phyloP scores from a whole-genome alignment of 179 eudicot genomes.

The Spergularia azorica region DNA sequence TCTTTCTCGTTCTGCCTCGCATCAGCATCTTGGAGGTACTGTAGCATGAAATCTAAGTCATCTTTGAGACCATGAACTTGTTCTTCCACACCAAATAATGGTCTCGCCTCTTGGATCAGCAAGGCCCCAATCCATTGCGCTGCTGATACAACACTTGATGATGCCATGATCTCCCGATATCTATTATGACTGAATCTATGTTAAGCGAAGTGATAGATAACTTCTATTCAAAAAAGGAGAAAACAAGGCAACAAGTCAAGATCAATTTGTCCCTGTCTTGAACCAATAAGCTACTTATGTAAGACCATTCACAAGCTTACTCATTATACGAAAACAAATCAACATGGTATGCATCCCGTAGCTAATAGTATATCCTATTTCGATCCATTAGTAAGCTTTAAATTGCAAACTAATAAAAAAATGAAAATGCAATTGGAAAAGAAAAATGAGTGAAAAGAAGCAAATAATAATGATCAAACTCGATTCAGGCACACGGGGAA shows the following conservation, averaged over 20 bases:
- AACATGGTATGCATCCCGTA: too few species aligned
- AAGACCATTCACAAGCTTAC: slow-evolving; percentile 3
- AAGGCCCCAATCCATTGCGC: slow-evolving; percentile 20
- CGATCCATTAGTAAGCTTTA: too few species aligned
- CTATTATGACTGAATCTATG: too few species aligned
- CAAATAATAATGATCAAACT: too few species aligned
- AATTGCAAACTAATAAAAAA: too few species aligned
- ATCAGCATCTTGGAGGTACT: slow-evolving; percentile 32
- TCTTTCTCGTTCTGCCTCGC: slow-evolving; percentile 4
- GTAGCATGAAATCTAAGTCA: slow-evolving; percentile 16
- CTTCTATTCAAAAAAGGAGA: too few species aligned
- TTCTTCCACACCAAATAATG: slow-evolving; percentile 11
- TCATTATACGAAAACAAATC: neutral
- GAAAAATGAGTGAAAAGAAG: too few species aligned
- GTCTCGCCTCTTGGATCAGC: slow-evolving; percentile 20
- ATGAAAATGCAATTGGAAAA: too few species aligned
- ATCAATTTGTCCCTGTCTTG: too few species aligned
- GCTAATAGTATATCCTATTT: too few species aligned
- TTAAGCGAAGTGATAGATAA: too few species aligned
- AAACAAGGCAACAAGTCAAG: neutral
- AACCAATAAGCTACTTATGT: neutral
- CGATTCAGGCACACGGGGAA: too few species aligned
- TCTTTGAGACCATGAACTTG: slow-evolving; percentile 19
- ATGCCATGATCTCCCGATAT: slow-evolving; percentile 5
- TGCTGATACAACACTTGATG: slow-evolving; percentile 6